Base-by-base conservation (phyloP, 2,329 filamentous ascomycete species). In the Emergomyces orientalis region DNA sequence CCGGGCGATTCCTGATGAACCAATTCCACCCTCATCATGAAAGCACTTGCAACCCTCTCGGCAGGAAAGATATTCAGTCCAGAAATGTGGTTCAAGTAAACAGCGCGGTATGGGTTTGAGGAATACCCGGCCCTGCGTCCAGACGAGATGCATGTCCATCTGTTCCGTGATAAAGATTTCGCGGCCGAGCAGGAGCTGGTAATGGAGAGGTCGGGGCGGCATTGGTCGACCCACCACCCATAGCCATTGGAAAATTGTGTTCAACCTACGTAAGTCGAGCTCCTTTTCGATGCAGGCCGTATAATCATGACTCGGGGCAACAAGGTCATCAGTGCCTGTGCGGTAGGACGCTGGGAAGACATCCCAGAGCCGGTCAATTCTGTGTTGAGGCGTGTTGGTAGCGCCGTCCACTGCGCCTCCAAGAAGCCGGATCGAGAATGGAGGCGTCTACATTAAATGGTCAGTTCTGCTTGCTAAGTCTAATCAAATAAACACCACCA, bases 61-160 rank as follows among this genome's bases (percentile, higher is more conserved):
- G 37, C 54, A 57, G 32, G 32, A 57, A 34, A 57, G 32, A 57
- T 57, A 39, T 37, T 57, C 32, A 13, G 37, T 22, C 54, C 54
- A 57, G 54, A 57, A 37, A 57, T 37, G 22, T 32, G 54, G 54
- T 19, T 37, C 54, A 41, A 57, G 54, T 7, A 57, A 22, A 22
- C n/a, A 57, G 32, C 54, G 54, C 7, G 37, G 54, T 11, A 57
- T 57, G 54, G 54, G 54, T 27, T 57, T 57, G 54, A 57, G 32
- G n/a, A 17, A 57, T 41, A 57, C 37, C 14, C 37, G 54, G n/a
- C 54, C 54, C 9, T 37, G 30, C 30, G 37, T 22, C 54, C 54
- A 57, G 32, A 57, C 32, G 17, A 57, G 54, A 39, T 57, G 54
- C 37, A 57, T 57, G 37, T 57, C 54, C 37, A 57, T 57, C 22